phyloP scores from a whole-genome alignment of 345 rosid species.

The Camelina sativa region DNA sequence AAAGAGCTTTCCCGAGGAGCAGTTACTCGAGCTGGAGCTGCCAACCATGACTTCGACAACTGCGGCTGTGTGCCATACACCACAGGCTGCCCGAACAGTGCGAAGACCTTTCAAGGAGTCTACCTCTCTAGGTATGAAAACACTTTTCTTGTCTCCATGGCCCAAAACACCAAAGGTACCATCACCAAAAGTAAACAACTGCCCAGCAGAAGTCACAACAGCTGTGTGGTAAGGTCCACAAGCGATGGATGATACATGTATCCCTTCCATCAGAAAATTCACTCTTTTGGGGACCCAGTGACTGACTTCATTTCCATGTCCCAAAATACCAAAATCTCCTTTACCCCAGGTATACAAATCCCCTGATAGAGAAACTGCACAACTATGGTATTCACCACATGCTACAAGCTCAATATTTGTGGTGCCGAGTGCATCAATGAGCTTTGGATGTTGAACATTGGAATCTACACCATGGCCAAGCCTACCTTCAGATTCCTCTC shows the following conservation, averaged over 20 bases:
- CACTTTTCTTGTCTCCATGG: slow-evolving; percentile 66
- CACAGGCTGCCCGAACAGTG: slow-evolving; percentile 66
- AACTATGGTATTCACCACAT: slow-evolving; percentile 73
- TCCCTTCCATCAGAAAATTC: slow-evolving; percentile 60
- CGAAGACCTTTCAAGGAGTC: slow-evolving; percentile 63
- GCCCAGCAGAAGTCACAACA: slow-evolving; percentile 66
- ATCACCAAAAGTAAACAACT: slow-evolving; percentile 80
- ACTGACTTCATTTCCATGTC: slow-evolving; percentile 61
- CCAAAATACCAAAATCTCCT: slow-evolving; percentile 66
- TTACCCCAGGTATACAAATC: slow-evolving; percentile 78
- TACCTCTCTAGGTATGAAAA: slow-evolving; percentile 67
- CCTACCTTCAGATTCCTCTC: slow-evolving; percentile 65
- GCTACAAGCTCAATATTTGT: slow-evolving; percentile 62
- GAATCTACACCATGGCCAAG: slow-evolving; percentile 76
- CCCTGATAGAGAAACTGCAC: slow-evolving; percentile 72
- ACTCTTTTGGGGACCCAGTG: slow-evolving; percentile 68
- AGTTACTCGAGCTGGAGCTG: slow-evolving; percentile 90
- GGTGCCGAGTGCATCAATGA: slow-evolving; percentile 55
- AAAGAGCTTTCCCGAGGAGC: slow-evolving; percentile 94
- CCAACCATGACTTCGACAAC: slow-evolving; percentile 98
- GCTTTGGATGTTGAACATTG: slow-evolving; percentile 63
- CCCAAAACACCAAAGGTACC: slow-evolving; percentile 86
- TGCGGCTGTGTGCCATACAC: slow-evolving; percentile 93
- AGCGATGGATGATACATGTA: slow-evolving; percentile 66
- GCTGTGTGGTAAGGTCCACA: slow-evolving; percentile 90